Evolutionary conservation across 78 protist species (phyloP).

Genomic region (Dictyostelium purpureum): DNA sequence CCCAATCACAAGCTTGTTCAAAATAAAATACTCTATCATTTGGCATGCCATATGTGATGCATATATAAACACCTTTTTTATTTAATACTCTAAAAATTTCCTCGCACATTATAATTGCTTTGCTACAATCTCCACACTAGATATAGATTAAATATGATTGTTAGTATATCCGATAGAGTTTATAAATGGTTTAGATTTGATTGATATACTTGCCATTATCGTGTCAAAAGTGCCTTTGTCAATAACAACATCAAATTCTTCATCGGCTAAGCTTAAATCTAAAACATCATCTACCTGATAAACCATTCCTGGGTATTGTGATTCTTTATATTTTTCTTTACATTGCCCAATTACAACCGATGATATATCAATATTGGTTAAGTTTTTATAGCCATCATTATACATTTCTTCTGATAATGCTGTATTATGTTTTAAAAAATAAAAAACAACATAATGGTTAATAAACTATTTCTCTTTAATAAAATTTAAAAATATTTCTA

Average conservation of each 20-base stretch:
- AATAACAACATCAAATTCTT: slow-evolving; percentile 5
- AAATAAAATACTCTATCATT: slow-evolving; percentile 16
- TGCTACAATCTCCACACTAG: slow-evolving; percentile 58
- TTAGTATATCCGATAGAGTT: neutral
- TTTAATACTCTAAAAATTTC: slow-evolving; percentile 36
- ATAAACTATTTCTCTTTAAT: no score
- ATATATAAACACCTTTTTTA: slow-evolving; percentile 18
- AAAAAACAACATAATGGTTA: neutral
- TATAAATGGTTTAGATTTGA: no score
- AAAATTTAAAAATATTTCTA: neutral
- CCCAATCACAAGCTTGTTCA: slow-evolving; percentile 31
- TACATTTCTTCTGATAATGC: slow-evolving; percentile 39
- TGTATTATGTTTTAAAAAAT: neutral
- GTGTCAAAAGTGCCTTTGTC: slow-evolving; percentile 74
- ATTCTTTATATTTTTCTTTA: neutral
- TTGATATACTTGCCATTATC: slow-evolving; percentile 33
- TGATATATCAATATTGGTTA: slow-evolving; percentile 41
- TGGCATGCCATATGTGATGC: slow-evolving; percentile 50
- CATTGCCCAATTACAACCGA: slow-evolving; percentile 34
- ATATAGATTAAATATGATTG: neutral
- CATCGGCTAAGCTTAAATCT: slow-evolving; percentile 10
- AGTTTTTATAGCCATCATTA: slow-evolving; percentile 18
- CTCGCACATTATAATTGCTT: slow-evolving; percentile 42
- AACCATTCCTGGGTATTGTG: neutral
- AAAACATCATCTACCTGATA: slow-evolving; percentile 1